Evolutionary conservation across 306 rosid species (phyloP), one percentile per base, ranked within the genome.

Genomic region (Arachis hypogaea): DNA sequence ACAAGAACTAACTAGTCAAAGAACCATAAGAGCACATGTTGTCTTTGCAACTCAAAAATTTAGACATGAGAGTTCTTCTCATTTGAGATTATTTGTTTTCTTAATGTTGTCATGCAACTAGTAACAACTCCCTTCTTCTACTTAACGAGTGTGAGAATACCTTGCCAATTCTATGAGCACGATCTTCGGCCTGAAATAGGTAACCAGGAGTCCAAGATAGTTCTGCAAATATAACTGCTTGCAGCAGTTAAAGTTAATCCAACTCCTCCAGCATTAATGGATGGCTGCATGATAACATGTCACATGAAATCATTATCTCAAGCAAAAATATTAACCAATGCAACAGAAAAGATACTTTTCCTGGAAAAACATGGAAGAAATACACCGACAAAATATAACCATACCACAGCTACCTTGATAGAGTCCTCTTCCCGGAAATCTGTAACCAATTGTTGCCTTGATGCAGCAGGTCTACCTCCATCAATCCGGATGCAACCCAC

Each of bases 201-300:
- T 94, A 96, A 36, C 98, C 98, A 1, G 98, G 98, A 69, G 98
- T 94, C 98, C 98, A 94, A 58, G 97, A 89, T 81, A 94, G 70
- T 75, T 94, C 98, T 14, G 97, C 88, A 78, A 94, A 94, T 71
- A 94, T 82, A 75, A 94, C 96, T 9, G 84, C 96, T 91, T 10
- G 98, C 98, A 70, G 98, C 98, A 41, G 98, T 94, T 79, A 94
- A 82, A 60, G 97, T 94, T 80, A 94, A 81, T 67, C 98, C 98
- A 77, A 94, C 92, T 7, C 98, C 98, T 79, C 93, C 98, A 59
- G 97, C 98, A 84, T 71, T 91, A 71, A 94, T 94, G 43, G 98
- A 94, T 54, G 91, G 86, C 98, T 93, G 85, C 85, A 82, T 4
- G 66, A 16, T 11, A 77, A 77, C 64, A 82, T n/a, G 67, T 14